phyloP scores from a whole-genome alignment of 805 yeast species.

The Isabelozyma pseudorhagii region DNA sequence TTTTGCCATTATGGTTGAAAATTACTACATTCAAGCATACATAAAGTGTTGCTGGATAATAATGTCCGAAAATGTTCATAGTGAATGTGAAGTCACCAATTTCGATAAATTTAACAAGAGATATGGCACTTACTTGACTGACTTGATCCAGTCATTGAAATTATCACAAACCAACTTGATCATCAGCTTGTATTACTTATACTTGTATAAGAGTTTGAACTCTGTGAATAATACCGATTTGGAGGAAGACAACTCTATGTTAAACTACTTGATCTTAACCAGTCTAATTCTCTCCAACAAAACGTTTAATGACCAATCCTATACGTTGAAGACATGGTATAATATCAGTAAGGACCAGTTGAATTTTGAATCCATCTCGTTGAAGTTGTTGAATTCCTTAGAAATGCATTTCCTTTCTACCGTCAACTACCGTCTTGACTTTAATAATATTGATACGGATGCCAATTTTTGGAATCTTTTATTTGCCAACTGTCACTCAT shows the following conservation, averaged over 20 bases:
- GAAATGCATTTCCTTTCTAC: conserved; percentile 25
- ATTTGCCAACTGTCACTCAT: background rate
- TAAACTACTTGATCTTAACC: conserved; percentile 19
- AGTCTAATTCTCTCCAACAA: conserved; percentile 36
- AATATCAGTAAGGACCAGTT: conserved; percentile 9
- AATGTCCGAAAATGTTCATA: background rate
- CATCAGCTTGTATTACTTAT: conserved; percentile 21
- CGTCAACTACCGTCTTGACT: conserved; percentile 25
- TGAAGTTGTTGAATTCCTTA: conserved; percentile 22
- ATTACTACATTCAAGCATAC: conserved; percentile 1
- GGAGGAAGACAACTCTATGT: conserved; percentile 10
- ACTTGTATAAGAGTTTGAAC: conserved; percentile 13
- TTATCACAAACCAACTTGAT: conserved; percentile 17
- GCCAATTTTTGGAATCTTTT: conserved; percentile 20
- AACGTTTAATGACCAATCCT: conserved; percentile 47
- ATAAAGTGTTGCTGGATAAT: conserved; percentile 6
- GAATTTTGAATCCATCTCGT: conserved; percentile 12
- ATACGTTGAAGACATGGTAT: conserved; percentile 51
- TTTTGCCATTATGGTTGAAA: conserved; percentile 1
- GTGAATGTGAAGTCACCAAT: background rate
- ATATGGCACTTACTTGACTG: conserved; percentile 11
- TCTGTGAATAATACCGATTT: conserved; percentile 3
- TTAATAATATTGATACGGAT: conserved; percentile 15
- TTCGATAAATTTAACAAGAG: conserved; percentile 3
- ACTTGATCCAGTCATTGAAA: conserved; percentile 17